Evolutionary conservation across 352 stramenopile species (phyloP), one percentile per base, ranked within the genome.

Genomic region (Pythium utonaiense): DNA sequence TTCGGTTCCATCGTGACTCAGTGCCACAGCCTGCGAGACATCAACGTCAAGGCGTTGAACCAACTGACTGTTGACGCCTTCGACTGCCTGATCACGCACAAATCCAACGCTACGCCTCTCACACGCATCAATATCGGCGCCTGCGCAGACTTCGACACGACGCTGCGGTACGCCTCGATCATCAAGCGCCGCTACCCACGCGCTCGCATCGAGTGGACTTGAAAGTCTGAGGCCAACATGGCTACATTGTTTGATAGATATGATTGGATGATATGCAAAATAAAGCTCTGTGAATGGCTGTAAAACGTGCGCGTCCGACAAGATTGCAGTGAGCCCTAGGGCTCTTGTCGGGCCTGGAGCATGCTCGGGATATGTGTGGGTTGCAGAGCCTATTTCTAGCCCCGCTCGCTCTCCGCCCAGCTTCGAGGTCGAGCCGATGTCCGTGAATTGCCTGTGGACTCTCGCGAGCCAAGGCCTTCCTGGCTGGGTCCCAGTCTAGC

Each of bases 41-140:
- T 97, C 22, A 94, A 95, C 64, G 57, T 97, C 40, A 93, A 92
- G n/a, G 89, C 89, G 6, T 91, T 85, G 59, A 91, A 92, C 59
- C 75, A 90, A 52, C 76, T 97, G 27, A 93, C 86, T 7, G 51
- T 77, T 30, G 49, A 60, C 1, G 70, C 78, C 14, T 92, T 97
- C 45, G 57, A 64, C 9, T 55, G 69, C 25, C 67, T 97, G 30
- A 59, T 65, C 24, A 53, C 57, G 8, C 63, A 67, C n/a, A 80
- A 79, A 42, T 25, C 54, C 3, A 27, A 36, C 14, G 34, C 25
- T 9, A 34, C 59, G 3, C 63, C 67, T 13, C 67, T 89, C 13
- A 62, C 78, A 40, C 75, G 66, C 31, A 70, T 91, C 24, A 77
- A 91, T 42, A 86, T 93, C 27, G 84, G 84, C 6, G 81, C 74